Conservation (phyloP, 768 basidiomycete genomes). For the Albatrellus ellisii region DNA sequence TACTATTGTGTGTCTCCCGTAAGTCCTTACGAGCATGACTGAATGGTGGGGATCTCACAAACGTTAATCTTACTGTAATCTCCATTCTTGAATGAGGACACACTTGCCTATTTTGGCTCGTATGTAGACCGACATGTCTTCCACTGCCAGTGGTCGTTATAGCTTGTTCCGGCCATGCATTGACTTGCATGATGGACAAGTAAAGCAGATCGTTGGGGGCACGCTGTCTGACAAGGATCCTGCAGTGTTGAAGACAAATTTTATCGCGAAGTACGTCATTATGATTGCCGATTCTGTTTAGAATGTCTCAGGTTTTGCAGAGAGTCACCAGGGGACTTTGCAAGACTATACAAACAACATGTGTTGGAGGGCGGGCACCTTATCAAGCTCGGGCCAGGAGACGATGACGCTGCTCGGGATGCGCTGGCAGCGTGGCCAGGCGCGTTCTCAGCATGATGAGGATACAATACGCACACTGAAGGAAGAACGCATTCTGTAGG, state of each 20-base stretch:
- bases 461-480: background rate
- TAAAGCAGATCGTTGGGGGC: slow-evolving; percentile 97
- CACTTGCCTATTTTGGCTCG: background rate
- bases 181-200: slow-evolving; percentile 89
- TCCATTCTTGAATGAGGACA: background rate
- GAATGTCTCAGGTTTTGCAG: slow-evolving; percentile 25
- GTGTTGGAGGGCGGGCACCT: slow-evolving; percentile 81
- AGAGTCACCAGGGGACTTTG: slow-evolving; percentile 68
- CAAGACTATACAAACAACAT: slow-evolving; percentile 59
- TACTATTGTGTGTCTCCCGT: background rate
- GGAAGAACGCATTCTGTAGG: slow-evolving; percentile 24
- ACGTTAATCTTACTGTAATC: background rate
- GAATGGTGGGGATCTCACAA: background rate
- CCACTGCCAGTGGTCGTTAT: slow-evolving; percentile 13
- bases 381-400: slow-evolving; percentile 87
- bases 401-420: slow-evolving; percentile 78
- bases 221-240: slow-evolving; percentile 65
- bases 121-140: slow-evolving; percentile 1
- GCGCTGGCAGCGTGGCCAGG: slow-evolving; percentile 81
- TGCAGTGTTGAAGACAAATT: slow-evolving; percentile 67
- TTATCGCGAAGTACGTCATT: slow-evolving; percentile 73
- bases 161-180: slow-evolving; percentile 86
- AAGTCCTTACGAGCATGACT: background rate
- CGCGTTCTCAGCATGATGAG: slow-evolving; percentile 18
- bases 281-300: background rate